Evolutionary conservation across 2,329 filamentous ascomycete species (phyloP).

Genomic region (Venturia effusa): DNA sequence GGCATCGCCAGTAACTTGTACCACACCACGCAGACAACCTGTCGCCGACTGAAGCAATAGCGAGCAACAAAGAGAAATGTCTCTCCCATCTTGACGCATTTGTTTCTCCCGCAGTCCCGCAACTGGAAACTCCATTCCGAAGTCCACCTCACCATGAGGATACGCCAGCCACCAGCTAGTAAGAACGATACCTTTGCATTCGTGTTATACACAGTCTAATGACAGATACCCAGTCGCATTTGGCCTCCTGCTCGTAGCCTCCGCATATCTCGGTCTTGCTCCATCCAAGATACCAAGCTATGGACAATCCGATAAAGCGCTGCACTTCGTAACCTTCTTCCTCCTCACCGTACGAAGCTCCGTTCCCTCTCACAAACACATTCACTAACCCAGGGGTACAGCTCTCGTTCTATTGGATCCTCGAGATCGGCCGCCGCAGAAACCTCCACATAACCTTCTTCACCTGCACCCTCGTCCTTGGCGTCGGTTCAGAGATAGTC

Average conservation of each 20-base stretch:
- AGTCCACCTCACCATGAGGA: conserved; percentile 50
- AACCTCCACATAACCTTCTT: conserved; percentile 73
- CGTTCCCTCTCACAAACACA: not conserved
- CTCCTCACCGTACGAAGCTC: conserved; percentile 53
- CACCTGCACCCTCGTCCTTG: conserved; percentile 63
- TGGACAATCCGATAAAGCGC: conserved; percentile 69
- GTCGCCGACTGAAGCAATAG: not conserved
- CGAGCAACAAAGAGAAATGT: not conserved
- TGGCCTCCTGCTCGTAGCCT: conserved; percentile 28
- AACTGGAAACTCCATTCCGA: not conserved
- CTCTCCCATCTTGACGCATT: not conserved
- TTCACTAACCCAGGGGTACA: conserved; percentile 13
- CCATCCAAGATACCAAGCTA: conserved; percentile 43
- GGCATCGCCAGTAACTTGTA: no score
- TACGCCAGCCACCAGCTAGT: conserved; percentile 42
- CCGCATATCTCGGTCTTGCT: conserved; percentile 64
- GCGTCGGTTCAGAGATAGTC: conserved; percentile 64
- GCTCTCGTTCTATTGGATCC: conserved; percentile 83
- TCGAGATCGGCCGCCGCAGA: conserved; percentile 81
- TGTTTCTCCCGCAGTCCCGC: not conserved
- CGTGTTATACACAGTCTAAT: not conserved
- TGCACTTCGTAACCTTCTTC: conserved; percentile 86
- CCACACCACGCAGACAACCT: no score
- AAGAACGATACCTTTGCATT: not conserved
- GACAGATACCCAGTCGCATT: conserved; percentile 29